Evolutionary conservation across 2,329 filamentous ascomycete genomes (phyloP), one percentile per base, ranked within the genome.

Genomic region (Hypoxylon rubiginosum): DNA sequence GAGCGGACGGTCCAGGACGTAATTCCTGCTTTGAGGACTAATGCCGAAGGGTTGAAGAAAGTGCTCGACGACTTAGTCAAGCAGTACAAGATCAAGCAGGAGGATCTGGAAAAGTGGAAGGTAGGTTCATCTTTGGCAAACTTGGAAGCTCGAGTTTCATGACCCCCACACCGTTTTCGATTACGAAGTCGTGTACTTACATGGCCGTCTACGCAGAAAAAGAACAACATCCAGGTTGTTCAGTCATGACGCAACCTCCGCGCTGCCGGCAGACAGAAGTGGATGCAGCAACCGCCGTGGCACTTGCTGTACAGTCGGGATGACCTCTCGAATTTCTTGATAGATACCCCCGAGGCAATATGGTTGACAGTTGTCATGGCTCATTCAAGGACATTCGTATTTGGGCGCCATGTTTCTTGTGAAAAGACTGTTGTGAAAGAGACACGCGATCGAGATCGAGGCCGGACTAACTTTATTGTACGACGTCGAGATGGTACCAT

Each of bases 81-180:
- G 86, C 93, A 97, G 82, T 98, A 98, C 85, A 97, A 97, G 84
- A 83, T 85, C 32, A 97, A 97, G 82, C 94, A 99, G 80, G 90
- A 93, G 45, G 96, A 99, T 77, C 88, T 99, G 85, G 95, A 99
- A 79, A 94, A 91, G 80, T 99, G 96, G 96, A 99, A 99, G 93
- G 95, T 97, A 82, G 39, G 70, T 61, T 39, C 34, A 24, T 24
- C 45, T 24, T 52, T 65, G 48, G 41, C 28, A 26, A 51, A 64
- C 60, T 58, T 58, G 55, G 50, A 50, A 59, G 43, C 43, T 46
- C 72, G 57, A 56, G 64, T 48, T 56, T 56, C 24, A 50, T 17
- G 39, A 32, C 41, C 56, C 52, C 62, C 64, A 59, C 63, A 59
- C 60, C 36, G 11, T 50, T 58, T 58, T 60, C 43, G 58, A 62